phyloP scores from a whole-genome alignment of 768 basidiomycete genomes.

The Tylopilus felleus region DNA sequence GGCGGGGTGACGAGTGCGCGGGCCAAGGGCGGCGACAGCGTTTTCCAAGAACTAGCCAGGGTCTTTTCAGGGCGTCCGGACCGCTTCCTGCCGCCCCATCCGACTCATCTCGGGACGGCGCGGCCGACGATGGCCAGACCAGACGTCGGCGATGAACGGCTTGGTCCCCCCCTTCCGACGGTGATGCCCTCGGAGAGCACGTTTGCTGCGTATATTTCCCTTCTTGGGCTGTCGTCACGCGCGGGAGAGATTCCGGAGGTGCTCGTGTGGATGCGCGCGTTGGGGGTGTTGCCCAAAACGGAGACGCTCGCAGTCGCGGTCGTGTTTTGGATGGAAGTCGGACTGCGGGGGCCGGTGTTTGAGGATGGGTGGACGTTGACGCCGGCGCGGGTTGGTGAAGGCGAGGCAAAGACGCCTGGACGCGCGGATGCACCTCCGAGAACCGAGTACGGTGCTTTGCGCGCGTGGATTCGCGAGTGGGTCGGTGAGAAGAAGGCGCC shows the following conservation, averaged over 20 bases:
- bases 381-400: not conserved
- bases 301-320: constrained; percentile 59
- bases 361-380: constrained; percentile 37
- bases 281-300: constrained; percentile 50
- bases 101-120: not conserved
- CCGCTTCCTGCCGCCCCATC: constrained; percentile 11
- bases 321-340: constrained; percentile 71
- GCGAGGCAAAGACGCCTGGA: not conserved
- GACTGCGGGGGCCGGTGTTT: constrained; percentile 56
- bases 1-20: constrained; percentile 24
- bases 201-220: constrained; percentile 56
- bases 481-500: constrained; percentile 49
- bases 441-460: constrained; percentile 22
- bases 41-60: constrained; percentile 20
- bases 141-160: not conserved
- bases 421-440: not conserved
- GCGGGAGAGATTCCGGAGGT: constrained; percentile 61
- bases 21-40: constrained; percentile 12
- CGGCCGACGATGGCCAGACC: constrained; percentile 4
- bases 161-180: constrained; percentile 26
- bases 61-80: constrained; percentile 10
- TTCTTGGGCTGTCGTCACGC: constrained; percentile 51
- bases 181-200: constrained; percentile 49
- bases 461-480: constrained; percentile 57
- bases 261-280: constrained; percentile 70